Evolutionary conservation across 345 rosid species (phyloP).

Genomic region (Brassica carinata): DNA sequence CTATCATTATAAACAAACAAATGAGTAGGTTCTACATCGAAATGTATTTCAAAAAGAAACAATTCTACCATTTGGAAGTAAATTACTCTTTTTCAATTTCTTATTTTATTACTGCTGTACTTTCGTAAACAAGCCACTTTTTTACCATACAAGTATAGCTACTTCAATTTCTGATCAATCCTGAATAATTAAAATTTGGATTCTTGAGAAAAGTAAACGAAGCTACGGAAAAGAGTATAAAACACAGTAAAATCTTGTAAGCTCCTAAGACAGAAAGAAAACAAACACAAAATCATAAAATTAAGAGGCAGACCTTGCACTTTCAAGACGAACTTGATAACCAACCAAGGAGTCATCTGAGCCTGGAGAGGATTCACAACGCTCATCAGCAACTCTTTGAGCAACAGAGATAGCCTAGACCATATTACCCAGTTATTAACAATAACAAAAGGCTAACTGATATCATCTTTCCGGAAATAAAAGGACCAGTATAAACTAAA

Average conservation of each 20-base stretch:
- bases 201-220: conserved; percentile 9
- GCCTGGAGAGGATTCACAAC: conserved; percentile 89
- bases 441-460: conserved; percentile 10
- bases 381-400: conserved; percentile 94
- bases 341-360: conserved; percentile 80
- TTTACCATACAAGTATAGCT: conserved; percentile 7
- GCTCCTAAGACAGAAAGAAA: background rate
- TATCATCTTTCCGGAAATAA: background rate
- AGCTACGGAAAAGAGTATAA: background rate
- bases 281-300: background rate
- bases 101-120: conserved; percentile 13
- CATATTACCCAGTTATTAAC: conserved; percentile 30
- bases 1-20: conserved; percentile 4
- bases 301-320: conserved; percentile 64
- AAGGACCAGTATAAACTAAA: conserved; percentile 12
- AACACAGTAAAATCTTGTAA: background rate
- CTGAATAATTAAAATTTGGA: background rate
- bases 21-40: conserved; percentile 9
- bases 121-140: background rate
- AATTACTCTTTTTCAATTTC: background rate
- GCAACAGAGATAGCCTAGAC: conserved; percentile 96
- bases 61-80: conserved; percentile 12
- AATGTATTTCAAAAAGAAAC: background rate
- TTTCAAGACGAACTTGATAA: conserved; percentile 97
- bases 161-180: conserved; percentile 1